Conservation (phyloP, 1,284 basidiomycete species). For the Fomitopsis pinicola region DNA sequence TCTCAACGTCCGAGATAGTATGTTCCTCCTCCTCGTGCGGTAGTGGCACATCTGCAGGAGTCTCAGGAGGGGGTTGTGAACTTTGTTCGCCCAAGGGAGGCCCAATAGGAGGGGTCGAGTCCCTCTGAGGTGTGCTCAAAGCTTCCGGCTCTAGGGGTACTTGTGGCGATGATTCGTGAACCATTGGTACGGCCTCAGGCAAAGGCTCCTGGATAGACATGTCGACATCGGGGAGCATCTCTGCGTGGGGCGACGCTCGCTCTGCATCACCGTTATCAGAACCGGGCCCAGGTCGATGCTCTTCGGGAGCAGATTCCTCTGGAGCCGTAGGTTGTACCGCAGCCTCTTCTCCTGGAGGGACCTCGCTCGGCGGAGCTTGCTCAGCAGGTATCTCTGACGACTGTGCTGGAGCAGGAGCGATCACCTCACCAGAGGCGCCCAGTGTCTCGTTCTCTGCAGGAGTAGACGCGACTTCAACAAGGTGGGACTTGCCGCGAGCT, state of each 20-base stretch:
- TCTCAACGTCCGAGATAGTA: neutral
- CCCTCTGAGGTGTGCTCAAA: neutral
- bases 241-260: neutral
- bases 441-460: constrained; percentile 44
- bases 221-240: neutral
- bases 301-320: neutral
- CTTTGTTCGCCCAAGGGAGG: neutral
- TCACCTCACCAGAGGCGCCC: neutral
- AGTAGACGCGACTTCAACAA: constrained; percentile 47
- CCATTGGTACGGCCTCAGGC: neutral
- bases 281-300: neutral
- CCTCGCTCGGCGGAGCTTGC: neutral
- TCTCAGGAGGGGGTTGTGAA: neutral
- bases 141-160: neutral
- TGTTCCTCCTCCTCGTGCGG: neutral
- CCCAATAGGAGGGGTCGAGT: no score
- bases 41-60: neutral
- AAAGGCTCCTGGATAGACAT: neutral
- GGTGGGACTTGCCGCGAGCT: constrained; percentile 42
- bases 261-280: neutral
- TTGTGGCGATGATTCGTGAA: neutral
- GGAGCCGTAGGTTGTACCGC: neutral
- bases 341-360: neutral
- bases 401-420: neutral
- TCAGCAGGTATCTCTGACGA: neutral